Percentiles rank a stretch among this genome's conserved stretches.
Evolutionary conservation across 371 early-diverging fungal species (phyloP).

Genomic region (Mucor mucedo): DNA sequence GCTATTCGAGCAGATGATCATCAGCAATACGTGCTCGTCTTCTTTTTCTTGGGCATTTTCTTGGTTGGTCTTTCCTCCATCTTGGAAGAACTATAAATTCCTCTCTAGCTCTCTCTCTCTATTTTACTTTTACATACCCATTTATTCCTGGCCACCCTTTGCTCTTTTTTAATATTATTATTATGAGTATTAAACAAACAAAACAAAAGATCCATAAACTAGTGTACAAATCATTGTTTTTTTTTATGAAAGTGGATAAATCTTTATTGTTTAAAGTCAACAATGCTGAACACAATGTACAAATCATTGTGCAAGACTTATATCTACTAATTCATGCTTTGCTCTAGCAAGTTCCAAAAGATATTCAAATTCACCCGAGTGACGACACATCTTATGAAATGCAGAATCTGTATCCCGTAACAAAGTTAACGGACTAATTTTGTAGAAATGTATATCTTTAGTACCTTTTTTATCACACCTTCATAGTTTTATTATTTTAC

Average conservation of each 20-base stretch:
- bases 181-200: no score
- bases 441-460: background rate
- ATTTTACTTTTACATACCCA: background rate
- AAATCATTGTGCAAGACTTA: no score
- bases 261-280: no score
- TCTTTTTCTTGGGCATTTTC: constrained; percentile 64
- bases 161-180: no score
- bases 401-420: constrained; percentile 49
- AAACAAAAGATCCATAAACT: no score
- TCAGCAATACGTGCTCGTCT: constrained; percentile 49
- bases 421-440: constrained; percentile 52
- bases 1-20: constrained; percentile 56
- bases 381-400: constrained; percentile 69
- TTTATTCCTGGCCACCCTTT: no score
- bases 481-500: constrained; percentile 7
- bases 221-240: no score
- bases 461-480: no score
- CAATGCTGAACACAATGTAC: no score
- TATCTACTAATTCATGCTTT: constrained; percentile 24
- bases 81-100: constrained; percentile 24
- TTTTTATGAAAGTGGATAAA: constrained; percentile 30
- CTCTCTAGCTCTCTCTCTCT: background rate
- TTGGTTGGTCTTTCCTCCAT: constrained; percentile 54
- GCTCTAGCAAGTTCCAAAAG: constrained; percentile 51
- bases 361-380: constrained; percentile 68